phyloP scores from a whole-genome alignment of 768 basidiomycete genomes.

The Tylopilus sp. region DNA sequence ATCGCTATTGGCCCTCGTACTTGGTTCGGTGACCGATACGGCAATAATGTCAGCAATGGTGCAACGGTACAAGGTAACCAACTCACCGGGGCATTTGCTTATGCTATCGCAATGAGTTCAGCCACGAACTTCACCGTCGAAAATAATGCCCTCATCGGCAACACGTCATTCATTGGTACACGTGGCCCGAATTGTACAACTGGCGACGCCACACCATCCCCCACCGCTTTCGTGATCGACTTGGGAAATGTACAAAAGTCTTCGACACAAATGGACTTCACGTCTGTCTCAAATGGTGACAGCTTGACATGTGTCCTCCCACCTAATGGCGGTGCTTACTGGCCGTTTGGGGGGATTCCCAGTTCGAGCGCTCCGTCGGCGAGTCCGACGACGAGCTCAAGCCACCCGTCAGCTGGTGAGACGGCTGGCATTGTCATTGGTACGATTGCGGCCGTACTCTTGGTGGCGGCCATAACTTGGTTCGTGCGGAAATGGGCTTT shows the following conservation, averaged over 20 bases:
- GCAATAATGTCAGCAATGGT: slow-evolving; percentile 50
- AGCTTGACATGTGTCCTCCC: slow-evolving; percentile 65
- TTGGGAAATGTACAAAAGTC: slow-evolving; percentile 37
- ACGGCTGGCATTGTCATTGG: slow-evolving; percentile 50
- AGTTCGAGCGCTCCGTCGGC: slow-evolving; percentile 20
- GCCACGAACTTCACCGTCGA: slow-evolving; percentile 65
- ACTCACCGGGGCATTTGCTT: slow-evolving; percentile 68
- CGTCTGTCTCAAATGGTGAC: slow-evolving; percentile 48
- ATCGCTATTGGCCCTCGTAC: slow-evolving; percentile 75
- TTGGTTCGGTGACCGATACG: slow-evolving; percentile 64
- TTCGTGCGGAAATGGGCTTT: slow-evolving; percentile 49
- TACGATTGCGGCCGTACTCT: slow-evolving; percentile 43
- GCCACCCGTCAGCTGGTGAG: slow-evolving; percentile 25
- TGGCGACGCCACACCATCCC: slow-evolving; percentile 45
- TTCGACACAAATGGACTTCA: slow-evolving; percentile 52
- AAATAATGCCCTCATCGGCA: slow-evolving; percentile 58
- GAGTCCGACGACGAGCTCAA: slow-evolving; percentile 11
- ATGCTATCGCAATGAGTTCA: slow-evolving; percentile 64
- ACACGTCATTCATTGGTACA: slow-evolving; percentile 72
- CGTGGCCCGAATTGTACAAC: slow-evolving; percentile 62
- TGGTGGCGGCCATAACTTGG: slow-evolving; percentile 40
- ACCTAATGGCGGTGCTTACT: slow-evolving; percentile 63
- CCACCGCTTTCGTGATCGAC: slow-evolving; percentile 60
- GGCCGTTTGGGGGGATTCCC: slow-evolving; percentile 65
- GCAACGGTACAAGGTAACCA: slow-evolving; percentile 56